Base-by-base conservation (phyloP, 495 filamentous ascomycete genomes). In the Neurospora sp. region DNA sequence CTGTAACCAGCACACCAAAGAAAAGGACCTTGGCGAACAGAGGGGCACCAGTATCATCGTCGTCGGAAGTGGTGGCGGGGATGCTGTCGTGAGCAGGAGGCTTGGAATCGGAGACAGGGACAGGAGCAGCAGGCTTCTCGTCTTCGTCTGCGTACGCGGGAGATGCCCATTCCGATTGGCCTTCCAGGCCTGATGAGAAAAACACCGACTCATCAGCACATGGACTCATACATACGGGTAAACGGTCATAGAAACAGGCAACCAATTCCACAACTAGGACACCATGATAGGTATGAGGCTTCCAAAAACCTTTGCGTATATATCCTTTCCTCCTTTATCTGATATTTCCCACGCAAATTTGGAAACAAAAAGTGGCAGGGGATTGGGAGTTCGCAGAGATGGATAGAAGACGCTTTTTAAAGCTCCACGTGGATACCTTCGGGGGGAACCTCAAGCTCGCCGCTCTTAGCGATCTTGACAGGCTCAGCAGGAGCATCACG, bases 371-470 rank as follows among this genome's bases (percentile, higher is more conserved):
- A 69, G 2, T 35, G 41, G 38, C 31, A 46, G 70, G 23, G 48
- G 70, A 37, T 35, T 66, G 54, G 54, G 27, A 12, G 2, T 31
- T 41, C 23, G 48, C 48, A 72, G 35, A 42, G 12, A 72, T 69
- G 70, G 70, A 71, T 41, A 74, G 72, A 73, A 74, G 40, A 73
- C 62, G 71, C 42, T 77, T 87, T 66, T 88, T 93, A 98, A 83
- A 98, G 93, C 84, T 98, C 96, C 84, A 91, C 90, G 83, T 96
- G 92, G 88, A 93, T 98, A 99, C 96, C 96, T 99, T 98, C 94
- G 82, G 90, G 84, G 78, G 93, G 92, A 76, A 94, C 87, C 83
- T 89, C 86, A 71, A 98, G 86, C 88, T 99, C 96, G 78, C 96
- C 96, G 83, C 93, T 95, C 90, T 98, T 96, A 70, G 83, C 90